Conservation (phyloP, 202 grass and related monocot genomes). For the Setaria viridis region DNA sequence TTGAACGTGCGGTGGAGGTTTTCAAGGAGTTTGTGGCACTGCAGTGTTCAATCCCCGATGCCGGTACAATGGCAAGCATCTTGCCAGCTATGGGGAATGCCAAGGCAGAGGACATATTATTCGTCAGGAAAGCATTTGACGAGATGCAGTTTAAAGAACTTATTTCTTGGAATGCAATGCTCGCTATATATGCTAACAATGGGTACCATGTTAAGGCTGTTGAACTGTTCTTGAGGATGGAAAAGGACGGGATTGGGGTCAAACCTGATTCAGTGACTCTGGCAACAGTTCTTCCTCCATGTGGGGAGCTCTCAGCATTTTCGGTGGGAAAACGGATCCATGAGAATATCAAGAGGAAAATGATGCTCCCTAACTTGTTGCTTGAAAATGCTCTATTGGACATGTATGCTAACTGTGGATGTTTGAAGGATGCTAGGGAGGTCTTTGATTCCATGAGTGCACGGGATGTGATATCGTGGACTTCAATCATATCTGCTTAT, state of each 20-base stretch:
- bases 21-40: constrained; percentile 60
- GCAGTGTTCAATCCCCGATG: constrained; percentile 54
- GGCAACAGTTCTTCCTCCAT: constrained; percentile 69
- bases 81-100: constrained; percentile 62
- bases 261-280: constrained; percentile 70
- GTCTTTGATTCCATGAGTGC: constrained; percentile 69
- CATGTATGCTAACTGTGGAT: constrained; percentile 82
- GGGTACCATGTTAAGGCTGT: constrained; percentile 59
- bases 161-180: constrained; percentile 89
- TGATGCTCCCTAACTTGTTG: constrained; percentile 69
- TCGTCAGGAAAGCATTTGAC: constrained; percentile 61
- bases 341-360: constrained; percentile 59
- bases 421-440: constrained; percentile 67
- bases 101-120: constrained; percentile 37
- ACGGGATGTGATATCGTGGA: constrained; percentile 74
- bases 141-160: constrained; percentile 56
- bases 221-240: constrained; percentile 71
- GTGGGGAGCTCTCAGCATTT: constrained; percentile 68
- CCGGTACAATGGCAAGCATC: constrained; percentile 76
- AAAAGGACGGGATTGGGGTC: constrained; percentile 50
- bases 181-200: constrained; percentile 76
- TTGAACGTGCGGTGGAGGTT: constrained; percentile 43
- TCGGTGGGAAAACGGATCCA: constrained; percentile 68
- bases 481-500: constrained; percentile 81
- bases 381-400: constrained; percentile 81